Conservation (phyloP, 2,329 filamentous ascomycete species). For the Beauveria asiatica region DNA sequence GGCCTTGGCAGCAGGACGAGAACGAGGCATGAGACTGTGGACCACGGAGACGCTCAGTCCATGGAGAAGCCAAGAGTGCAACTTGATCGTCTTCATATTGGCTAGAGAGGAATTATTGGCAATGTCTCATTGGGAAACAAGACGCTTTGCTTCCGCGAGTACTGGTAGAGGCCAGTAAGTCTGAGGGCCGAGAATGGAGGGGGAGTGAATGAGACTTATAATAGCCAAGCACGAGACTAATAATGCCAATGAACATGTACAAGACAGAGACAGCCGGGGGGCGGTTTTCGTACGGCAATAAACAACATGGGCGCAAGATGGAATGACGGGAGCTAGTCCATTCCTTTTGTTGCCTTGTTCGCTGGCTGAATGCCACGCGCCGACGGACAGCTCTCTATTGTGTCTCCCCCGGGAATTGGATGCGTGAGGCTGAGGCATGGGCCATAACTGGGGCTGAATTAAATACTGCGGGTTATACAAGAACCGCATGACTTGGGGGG, state of each 20-base stretch:
- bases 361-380: slow-evolving; percentile 7
- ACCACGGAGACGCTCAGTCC: not conserved
- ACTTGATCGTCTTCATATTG: not conserved
- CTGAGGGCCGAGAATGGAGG: not conserved
- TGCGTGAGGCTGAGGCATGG: slow-evolving; percentile 7
- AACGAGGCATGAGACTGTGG: not conserved
- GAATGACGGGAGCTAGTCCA: not conserved
- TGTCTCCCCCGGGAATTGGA: not conserved
- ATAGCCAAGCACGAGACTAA: not conserved
- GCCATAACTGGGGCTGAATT: not conserved
- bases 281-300: not conserved
- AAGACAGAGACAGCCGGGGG: not conserved
- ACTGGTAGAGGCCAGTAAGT: not conserved
- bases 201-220: not conserved
- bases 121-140: no score
- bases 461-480: not conserved
- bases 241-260: not conserved
- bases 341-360: not conserved
- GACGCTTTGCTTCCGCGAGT: no score
- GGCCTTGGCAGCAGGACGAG: not conserved
- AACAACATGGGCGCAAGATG: not conserved
- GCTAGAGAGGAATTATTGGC: no score
- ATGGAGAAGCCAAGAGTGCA: not conserved
- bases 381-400: not conserved
- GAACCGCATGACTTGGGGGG: not conserved